A percentile compares a stretch with the other conserved stretches of the same genome.
Evolutionary conservation across 1,139 yeast genomes (phyloP).

Genomic region (Pichia sp.): DNA sequence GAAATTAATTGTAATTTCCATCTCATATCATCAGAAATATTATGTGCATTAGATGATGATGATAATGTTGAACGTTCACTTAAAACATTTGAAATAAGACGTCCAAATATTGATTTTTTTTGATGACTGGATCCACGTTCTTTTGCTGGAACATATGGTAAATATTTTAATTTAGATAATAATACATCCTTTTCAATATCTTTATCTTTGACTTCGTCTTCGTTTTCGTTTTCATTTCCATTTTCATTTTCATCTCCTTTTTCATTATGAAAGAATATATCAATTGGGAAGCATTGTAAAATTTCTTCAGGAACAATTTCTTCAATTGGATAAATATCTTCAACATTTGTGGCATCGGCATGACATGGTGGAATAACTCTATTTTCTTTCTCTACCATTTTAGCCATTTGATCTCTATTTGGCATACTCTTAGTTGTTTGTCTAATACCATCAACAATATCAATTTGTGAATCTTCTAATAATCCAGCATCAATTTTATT

Average conservation of each 20-base stretch:
- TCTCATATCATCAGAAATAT: constrained; percentile 7
- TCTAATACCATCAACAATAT: constrained; percentile 76
- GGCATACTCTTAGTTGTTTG: constrained; percentile 70
- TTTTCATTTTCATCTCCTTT: constrained; percentile 32
- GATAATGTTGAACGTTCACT: constrained; percentile 1
- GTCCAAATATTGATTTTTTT: constrained; percentile 10
- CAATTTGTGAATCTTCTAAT: constrained; percentile 53
- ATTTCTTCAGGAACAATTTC: constrained; percentile 67
- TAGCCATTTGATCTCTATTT: constrained; percentile 51
- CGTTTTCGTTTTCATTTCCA: constrained; percentile 37
- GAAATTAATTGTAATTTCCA: constrained; percentile 57
- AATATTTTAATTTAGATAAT: constrained; percentile 37
- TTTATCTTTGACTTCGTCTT: no score
- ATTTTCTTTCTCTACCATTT: constrained; percentile 50
- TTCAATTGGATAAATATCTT: constrained; percentile 71
- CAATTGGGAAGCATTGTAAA: constrained; percentile 55
- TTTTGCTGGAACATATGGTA: constrained; percentile 48
- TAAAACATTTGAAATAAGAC: constrained; percentile 4
- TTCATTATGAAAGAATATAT: constrained; percentile 6
- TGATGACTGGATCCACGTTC: constrained; percentile 9
- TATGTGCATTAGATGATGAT: no score
- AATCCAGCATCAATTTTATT: constrained; percentile 83
- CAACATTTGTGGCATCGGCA: constrained; percentile 70
- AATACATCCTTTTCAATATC: constrained; percentile 12
- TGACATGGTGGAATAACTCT: constrained; percentile 83